Conservation (phyloP, 2,329 filamentous ascomycete species). For the Monosporascus sp. region DNA sequence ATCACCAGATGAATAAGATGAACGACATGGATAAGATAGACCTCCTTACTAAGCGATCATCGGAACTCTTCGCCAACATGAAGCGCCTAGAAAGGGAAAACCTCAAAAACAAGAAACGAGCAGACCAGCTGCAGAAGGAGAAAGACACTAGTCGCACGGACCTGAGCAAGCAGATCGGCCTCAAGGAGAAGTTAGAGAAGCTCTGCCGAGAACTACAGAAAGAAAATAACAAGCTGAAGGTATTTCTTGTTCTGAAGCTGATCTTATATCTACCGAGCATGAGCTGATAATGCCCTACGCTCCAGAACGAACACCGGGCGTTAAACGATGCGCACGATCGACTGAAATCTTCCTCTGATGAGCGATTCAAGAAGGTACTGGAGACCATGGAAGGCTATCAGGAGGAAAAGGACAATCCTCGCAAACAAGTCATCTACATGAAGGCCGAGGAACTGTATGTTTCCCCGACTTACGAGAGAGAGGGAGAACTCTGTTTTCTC, state of each 20-base stretch:
- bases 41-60: slow-evolving; percentile 82
- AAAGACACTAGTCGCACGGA: slow-evolving; percentile 87
- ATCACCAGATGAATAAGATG: slow-evolving; percentile 85
- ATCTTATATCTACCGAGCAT: neutral
- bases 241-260: slow-evolving; percentile 33
- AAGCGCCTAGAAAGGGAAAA: slow-evolving; percentile 92
- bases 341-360: slow-evolving; percentile 77
- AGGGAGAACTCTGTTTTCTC: slow-evolving; percentile 6
- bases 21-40: slow-evolving; percentile 89
- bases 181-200: slow-evolving; percentile 97
- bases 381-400: slow-evolving; percentile 85
- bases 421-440: slow-evolving; percentile 75
- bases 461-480: neutral
- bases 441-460: slow-evolving; percentile 84
- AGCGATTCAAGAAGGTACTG: slow-evolving; percentile 74
- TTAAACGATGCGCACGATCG: slow-evolving; percentile 80
- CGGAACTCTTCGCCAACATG: slow-evolving; percentile 89
- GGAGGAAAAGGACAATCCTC: slow-evolving; percentile 76
- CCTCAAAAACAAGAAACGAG: slow-evolving; percentile 91
- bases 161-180: slow-evolving; percentile 78
- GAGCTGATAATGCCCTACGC: slow-evolving; percentile 14
- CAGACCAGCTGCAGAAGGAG: slow-evolving; percentile 92
- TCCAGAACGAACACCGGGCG: slow-evolving; percentile 85
- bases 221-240: slow-evolving; percentile 98
- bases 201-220: slow-evolving; percentile 89